Conservation (phyloP, 805 yeast genomes). For the Hanseniaspora pseudoguilliermondii region DNA sequence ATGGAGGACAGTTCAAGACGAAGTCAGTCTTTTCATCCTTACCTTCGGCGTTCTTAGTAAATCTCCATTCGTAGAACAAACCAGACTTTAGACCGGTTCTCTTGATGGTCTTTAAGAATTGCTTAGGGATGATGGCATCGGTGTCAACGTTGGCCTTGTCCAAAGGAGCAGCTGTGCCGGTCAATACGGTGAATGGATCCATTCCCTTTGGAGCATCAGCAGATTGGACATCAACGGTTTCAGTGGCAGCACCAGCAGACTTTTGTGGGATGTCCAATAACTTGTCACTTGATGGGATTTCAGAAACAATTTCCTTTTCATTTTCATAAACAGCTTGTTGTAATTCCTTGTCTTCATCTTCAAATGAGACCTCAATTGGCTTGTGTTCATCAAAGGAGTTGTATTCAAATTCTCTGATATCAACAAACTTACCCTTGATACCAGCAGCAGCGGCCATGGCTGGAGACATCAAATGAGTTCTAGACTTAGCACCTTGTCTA, state of each 20-base stretch:
- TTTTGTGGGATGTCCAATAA: conserved; percentile 52
- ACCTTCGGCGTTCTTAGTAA: conserved; percentile 53
- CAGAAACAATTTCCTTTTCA: conserved; percentile 50
- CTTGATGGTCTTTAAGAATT: conserved; percentile 92
- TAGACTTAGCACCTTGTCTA: conserved; percentile 91
- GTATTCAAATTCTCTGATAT: conserved; percentile 71
- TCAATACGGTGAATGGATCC: conserved; percentile 60
- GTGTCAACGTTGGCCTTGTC: conserved; percentile 94
- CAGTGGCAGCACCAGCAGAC: conserved; percentile 19
- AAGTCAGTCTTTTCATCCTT: conserved; percentile 78
- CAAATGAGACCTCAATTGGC: conserved; percentile 32
- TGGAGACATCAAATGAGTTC: conserved; percentile 97
- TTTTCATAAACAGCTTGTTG: conserved; percentile 63
- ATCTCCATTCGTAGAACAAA: conserved; percentile 83
- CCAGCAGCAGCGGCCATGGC: conserved; percentile 99
- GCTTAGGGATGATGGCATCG: conserved; percentile 97
- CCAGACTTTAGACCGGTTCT: conserved; percentile 87
- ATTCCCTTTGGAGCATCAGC: conserved; percentile 40
- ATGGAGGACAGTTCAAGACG: conserved; percentile 74
- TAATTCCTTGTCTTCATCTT: conserved; percentile 45
- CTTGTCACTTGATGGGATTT: conserved; percentile 40
- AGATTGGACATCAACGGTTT: conserved; percentile 17
- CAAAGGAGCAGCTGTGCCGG: conserved; percentile 86
- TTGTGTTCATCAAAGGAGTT: conserved; percentile 48
- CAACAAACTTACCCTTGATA: conserved; percentile 77